These are phyloP conservation scores for Kwoniella pini DNA, from an alignment of 768 basidiomycete species.

Conservation along the genomic window DNA sequence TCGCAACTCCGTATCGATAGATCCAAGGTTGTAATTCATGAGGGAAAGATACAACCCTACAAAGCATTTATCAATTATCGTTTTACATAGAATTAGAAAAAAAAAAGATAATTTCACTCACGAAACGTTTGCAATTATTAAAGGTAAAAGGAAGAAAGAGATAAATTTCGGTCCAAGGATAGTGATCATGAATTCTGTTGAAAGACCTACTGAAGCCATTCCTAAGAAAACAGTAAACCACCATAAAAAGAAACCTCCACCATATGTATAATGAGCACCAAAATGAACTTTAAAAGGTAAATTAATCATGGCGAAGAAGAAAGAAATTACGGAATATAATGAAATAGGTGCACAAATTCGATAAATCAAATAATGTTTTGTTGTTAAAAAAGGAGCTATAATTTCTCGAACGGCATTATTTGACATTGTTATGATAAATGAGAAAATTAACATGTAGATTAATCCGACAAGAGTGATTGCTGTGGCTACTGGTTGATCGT, in stretches of 20 bases:
- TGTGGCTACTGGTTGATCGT: conserved; percentile 55
- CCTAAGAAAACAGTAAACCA: conserved; percentile 52
- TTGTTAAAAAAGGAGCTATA: conserved; percentile 56
- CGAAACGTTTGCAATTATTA: conserved; percentile 50
- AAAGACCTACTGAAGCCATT: conserved; percentile 53
- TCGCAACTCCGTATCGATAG: conserved; percentile 50
- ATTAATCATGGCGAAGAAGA: conserved; percentile 58
- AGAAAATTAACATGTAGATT: conserved; percentile 53
- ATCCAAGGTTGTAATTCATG: conserved; percentile 53
- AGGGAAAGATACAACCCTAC: conserved; percentile 45
- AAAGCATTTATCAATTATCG: background rate
- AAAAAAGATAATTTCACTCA: conserved; percentile 16
- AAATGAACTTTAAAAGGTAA: conserved; percentile 59
- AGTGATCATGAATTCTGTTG: conserved; percentile 55
- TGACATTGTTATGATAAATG: conserved; percentile 51
- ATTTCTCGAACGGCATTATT: conserved; percentile 49
- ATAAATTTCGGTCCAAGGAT: conserved; percentile 54
- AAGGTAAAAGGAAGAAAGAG: conserved; percentile 52
- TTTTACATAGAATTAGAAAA: too few species aligned
- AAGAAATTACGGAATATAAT: conserved; percentile 55
- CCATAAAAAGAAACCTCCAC: conserved; percentile 56
- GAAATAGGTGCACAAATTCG: conserved; percentile 55
- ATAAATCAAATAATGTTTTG: conserved; percentile 53
- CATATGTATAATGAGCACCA: conserved; percentile 54
- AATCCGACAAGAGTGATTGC: conserved; percentile 59